Evolutionary conservation across 1,139 yeast genomes (phyloP).

Genomic region (Pneumocystis murina): DNA sequence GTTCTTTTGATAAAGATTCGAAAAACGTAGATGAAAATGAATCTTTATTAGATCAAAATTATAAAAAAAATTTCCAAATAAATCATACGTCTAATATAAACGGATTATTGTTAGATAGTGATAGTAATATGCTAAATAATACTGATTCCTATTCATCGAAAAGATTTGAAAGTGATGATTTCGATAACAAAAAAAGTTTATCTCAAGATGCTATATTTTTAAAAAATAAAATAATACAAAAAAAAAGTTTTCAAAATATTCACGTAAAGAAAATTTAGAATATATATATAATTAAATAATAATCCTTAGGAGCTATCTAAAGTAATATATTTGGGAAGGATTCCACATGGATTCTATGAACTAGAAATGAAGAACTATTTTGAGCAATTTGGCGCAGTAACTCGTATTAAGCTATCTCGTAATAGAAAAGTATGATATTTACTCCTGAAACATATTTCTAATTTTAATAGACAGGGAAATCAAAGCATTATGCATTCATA

Average conservation of each 20-base stretch:
- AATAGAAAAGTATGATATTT: slow-evolving; percentile 42
- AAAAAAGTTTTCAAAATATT: neutral
- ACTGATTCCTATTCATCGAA: neutral
- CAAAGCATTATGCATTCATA: slow-evolving; percentile 84
- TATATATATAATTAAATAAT: neutral
- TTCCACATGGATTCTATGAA: slow-evolving; percentile 88
- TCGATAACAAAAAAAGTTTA: slow-evolving; percentile 9
- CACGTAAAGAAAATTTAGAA: neutral
- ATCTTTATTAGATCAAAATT: neutral
- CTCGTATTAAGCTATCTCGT: slow-evolving; percentile 65
- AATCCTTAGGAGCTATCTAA: slow-evolving; percentile 29
- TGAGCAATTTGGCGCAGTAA: slow-evolving; percentile 73
- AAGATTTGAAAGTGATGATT: slow-evolving; percentile 4
- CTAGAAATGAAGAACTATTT: slow-evolving; percentile 67
- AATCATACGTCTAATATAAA: neutral
- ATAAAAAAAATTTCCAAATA: neutral
- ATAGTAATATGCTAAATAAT: slow-evolving; percentile 1
- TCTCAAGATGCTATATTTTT: slow-evolving; percentile 8
- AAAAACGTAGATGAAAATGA: neutral
- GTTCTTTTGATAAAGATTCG: neutral
- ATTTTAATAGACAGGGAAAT: slow-evolving; percentile 47
- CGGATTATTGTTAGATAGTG: neutral
- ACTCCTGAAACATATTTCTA: neutral
- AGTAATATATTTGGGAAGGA: slow-evolving; percentile 75
- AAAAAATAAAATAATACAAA: slow-evolving; percentile 18